Percentiles rank a stretch among this genome's conserved stretches.
phyloP scores from a whole-genome alignment of 2,329 filamentous ascomycete species.

The Phialocephala sp. region DNA sequence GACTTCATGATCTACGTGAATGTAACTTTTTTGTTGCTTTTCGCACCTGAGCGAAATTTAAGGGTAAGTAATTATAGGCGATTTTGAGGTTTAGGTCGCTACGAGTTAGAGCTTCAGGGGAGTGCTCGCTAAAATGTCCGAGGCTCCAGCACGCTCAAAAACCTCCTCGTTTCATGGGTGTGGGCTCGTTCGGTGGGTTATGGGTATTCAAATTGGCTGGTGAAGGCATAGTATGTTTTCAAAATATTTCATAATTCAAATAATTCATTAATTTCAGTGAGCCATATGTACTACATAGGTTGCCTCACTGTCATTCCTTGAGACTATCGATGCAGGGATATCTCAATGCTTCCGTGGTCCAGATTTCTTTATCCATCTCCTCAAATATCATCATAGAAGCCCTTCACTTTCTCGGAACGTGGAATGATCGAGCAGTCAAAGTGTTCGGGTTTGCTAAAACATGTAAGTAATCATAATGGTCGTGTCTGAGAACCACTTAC shows the following conservation, averaged over 20 bases:
- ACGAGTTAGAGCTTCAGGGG: not conserved
- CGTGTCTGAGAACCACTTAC: constrained; percentile 16
- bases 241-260: too few species aligned
- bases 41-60: too few species aligned
- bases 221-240: too few species aligned
- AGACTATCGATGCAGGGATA: not conserved
- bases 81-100: not conserved
- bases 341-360: not conserved
- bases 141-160: not conserved
- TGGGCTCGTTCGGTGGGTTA: too few species aligned
- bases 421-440: constrained; percentile 1
- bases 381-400: not conserved
- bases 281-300: too few species aligned
- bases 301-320: too few species aligned
- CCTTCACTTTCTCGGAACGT: not conserved
- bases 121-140: not conserved
- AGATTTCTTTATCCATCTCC: not conserved
- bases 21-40: too few species aligned
- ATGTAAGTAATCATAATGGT: not conserved
- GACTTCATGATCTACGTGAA: too few species aligned
- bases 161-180: too few species aligned
- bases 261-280: too few species aligned
- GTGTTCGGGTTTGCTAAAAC: not conserved
- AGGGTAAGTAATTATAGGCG: too few species aligned
- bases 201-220: too few species aligned